Percentiles rank a stretch among this genome's conserved stretches.
These are phyloP conservation scores for Bolboschoenus planiculmis DNA, from an alignment of 176 grass and related monocot species.

Conservation along the genomic window DNA sequence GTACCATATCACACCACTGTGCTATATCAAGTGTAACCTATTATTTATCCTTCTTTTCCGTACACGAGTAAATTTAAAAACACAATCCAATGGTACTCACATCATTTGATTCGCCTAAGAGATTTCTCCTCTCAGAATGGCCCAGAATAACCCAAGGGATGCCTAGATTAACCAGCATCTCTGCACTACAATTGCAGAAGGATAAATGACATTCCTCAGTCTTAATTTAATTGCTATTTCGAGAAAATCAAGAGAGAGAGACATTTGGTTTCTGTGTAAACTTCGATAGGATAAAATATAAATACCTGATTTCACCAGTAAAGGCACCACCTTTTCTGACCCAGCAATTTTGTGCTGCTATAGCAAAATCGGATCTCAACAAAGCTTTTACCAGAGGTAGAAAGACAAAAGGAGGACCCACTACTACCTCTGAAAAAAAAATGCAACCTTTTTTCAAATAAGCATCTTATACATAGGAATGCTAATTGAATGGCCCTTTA, in stretches of 20 bases:
- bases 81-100: slow-evolving; percentile 21
- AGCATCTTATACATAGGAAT: not conserved
- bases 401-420: slow-evolving; percentile 87
- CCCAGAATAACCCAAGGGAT: slow-evolving; percentile 87
- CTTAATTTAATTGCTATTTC: not conserved
- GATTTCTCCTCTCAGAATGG: slow-evolving; percentile 75
- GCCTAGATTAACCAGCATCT: slow-evolving; percentile 72
- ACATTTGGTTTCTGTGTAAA: not conserved
- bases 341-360: slow-evolving; percentile 89
- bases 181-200: slow-evolving; percentile 21
- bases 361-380: slow-evolving; percentile 59
- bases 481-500: not conserved
- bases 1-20: not conserved
- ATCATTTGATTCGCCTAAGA: slow-evolving; percentile 68
- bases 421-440: slow-evolving; percentile 61
- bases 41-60: not conserved
- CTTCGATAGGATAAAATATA: slow-evolving; percentile 9
- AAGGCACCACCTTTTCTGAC: slow-evolving; percentile 79
- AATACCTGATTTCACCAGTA: slow-evolving; percentile 92
- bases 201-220: not conserved
- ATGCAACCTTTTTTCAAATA: not conserved
- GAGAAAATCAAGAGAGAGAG: not conserved
- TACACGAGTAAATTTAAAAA: not conserved
- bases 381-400: slow-evolving; percentile 56
- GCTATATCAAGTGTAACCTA: not conserved